These are phyloP conservation scores for Arabis hirsuta DNA, from an alignment of 345 rosid species.

Conservation along the genomic window DNA sequence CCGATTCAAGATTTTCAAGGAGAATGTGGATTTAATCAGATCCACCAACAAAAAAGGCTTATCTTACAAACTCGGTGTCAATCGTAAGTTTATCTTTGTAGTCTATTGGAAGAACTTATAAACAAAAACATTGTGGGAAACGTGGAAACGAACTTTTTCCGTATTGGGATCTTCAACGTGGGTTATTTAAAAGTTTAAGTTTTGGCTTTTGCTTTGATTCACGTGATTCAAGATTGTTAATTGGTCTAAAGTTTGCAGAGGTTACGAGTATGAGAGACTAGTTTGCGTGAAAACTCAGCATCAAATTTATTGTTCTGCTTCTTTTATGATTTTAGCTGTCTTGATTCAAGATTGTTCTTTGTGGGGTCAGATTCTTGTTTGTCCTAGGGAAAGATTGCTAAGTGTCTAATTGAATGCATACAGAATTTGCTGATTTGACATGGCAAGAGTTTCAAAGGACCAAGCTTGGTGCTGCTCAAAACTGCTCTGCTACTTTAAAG, in stretches of 20 bases:
- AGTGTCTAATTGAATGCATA: constrained; percentile 21
- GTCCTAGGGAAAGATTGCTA: constrained; percentile 1
- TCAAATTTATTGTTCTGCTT: constrained; percentile 2
- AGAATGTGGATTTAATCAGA: constrained; percentile 75
- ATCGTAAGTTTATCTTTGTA: constrained; percentile 54
- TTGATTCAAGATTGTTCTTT: constrained; percentile 17
- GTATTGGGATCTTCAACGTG: constrained; percentile 17
- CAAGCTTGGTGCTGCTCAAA: constrained; percentile 92
- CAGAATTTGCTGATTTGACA: constrained; percentile 93
- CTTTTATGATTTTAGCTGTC: neutral
- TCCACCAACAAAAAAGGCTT: constrained; percentile 70
- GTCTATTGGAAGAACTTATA: neutral
- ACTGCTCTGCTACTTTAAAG: constrained; percentile 88
- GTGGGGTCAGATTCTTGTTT: neutral
- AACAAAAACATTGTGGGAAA: neutral
- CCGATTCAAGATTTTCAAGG: constrained; percentile 72
- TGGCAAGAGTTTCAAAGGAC: constrained; percentile 90
- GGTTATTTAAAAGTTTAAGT: neutral
- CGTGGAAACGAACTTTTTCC: neutral
- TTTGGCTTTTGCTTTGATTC: constrained; percentile 25
- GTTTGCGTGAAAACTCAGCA: neutral
- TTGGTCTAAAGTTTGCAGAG: constrained; percentile 16
- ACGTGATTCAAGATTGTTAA: constrained; percentile 32
- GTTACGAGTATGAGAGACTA: constrained; percentile 16
- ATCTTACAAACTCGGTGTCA: constrained; percentile 70